A percentile compares a stretch with the other conserved stretches of the same genome.
Conservation (phyloP, 192 early-diverging fungal species). For the Fimicolochytrium jonesii region DNA sequence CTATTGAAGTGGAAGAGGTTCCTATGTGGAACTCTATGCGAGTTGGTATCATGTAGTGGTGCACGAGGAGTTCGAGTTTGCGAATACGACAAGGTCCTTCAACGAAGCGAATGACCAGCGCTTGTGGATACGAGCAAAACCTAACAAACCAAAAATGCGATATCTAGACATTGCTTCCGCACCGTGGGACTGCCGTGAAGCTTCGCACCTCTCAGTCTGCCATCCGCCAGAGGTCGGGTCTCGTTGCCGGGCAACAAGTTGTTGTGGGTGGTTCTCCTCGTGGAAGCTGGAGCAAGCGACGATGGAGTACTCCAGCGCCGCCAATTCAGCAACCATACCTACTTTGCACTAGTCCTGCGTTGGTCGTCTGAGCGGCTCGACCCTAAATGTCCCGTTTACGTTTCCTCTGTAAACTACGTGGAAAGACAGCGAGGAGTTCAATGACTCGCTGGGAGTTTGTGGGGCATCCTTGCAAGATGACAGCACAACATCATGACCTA, state of each 20-base stretch:
- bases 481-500: too few relatives aligned
- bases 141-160: slow-evolving; percentile 24
- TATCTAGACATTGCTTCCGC: neutral
- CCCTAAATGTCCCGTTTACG: too few relatives aligned
- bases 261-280: slow-evolving; percentile 35
- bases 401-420: too few relatives aligned
- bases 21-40: slow-evolving; percentile 70
- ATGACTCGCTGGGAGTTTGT: too few relatives aligned
- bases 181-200: neutral
- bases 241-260: slow-evolving; percentile 18
- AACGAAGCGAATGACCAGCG: slow-evolving; percentile 54
- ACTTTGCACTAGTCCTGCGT: too few relatives aligned
- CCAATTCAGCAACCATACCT: too few relatives aligned
- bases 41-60: slow-evolving; percentile 76
- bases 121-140: slow-evolving; percentile 68
- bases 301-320: too few relatives aligned
- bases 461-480: too few relatives aligned
- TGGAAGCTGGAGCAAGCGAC: slow-evolving; percentile 34
- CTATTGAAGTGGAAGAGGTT: too few relatives aligned
- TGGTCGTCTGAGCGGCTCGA: too few relatives aligned
- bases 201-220: slow-evolving; percentile 43
- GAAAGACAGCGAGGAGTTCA: too few relatives aligned
- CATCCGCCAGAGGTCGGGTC: slow-evolving; percentile 38
- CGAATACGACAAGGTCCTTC: slow-evolving; percentile 52
- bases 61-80: slow-evolving; percentile 68